phyloP scores from a whole-genome alignment of 345 rosid genomes.

The Brassica cretica region DNA sequence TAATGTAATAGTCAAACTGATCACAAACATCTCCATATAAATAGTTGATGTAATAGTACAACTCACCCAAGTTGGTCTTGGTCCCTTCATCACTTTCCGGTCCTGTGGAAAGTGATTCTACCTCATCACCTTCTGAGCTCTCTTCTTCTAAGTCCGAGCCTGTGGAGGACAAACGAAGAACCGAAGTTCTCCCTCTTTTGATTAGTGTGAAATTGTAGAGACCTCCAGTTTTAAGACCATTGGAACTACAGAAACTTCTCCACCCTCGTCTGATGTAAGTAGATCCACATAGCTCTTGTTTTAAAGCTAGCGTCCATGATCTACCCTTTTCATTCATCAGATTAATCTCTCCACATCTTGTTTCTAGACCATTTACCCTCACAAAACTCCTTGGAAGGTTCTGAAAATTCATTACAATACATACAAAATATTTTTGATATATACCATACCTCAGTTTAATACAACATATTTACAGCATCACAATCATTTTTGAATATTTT shows the following conservation, averaged over 20 bases:
- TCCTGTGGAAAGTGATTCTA: neutral
- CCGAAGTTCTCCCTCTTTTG: neutral
- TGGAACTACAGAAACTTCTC: conserved; percentile 16
- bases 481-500: too few relatives aligned
- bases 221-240: neutral
- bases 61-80: neutral
- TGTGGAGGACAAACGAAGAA: neutral
- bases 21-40: neutral
- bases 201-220: neutral
- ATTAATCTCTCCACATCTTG: too few relatives aligned
- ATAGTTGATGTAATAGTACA: neutral
- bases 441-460: too few relatives aligned
- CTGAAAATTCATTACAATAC: too few relatives aligned
- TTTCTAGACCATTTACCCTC: too few relatives aligned
- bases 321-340: too few relatives aligned
- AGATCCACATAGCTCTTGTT: too few relatives aligned
- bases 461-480: too few relatives aligned
- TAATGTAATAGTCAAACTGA: neutral
- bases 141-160: conserved; percentile 4
- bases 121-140: conserved; percentile 3
- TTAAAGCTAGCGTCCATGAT: too few relatives aligned
- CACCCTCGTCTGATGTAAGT: conserved; percentile 15
- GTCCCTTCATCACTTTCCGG: conserved; percentile 2
- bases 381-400: too few relatives aligned
- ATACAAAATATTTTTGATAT: too few relatives aligned